Evolutionary conservation across 768 basidiomycete species (phyloP), one percentile per base, ranked within the genome.

Genomic region (Suillus lakei): DNA sequence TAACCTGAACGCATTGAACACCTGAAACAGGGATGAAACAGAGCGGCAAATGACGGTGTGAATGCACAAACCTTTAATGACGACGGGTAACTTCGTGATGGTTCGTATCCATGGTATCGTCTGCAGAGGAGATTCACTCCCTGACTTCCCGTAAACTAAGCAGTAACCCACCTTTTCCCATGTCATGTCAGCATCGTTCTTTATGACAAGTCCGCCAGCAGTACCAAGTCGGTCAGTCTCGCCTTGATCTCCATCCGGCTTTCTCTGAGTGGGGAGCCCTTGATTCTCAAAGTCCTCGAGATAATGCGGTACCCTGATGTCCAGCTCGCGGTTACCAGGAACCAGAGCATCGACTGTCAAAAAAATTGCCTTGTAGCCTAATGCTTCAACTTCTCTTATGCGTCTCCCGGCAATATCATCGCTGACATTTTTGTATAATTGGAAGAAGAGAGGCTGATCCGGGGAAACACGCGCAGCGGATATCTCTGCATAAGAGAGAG

Each of bases 341-440:
- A 91, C 87, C n/a, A 93, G 82, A 0, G 93, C 92, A 77, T 98
- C 96, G 3, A 97, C 95, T 2, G 96, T 98, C 62, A 98, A 81
- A 75, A 94, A 94, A 65, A 98, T 92, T 1, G 92, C 95, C 56
- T 90, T 93, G 77, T 91, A 96, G 0, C 94, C 93, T 4, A 92
- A 77, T 36, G 76, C 73, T 64, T 91, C 90, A 26, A 94, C 85
- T 59, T 92, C 88, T 54, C 84, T 82, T 18, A 98, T 84, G 34
- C 92, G 86, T 66, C 84, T 82, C 72, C 87, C 88, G 2, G 94
- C 93, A 41, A 83, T 81, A 16, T 77, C 71, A 64, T 93, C 85
- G 71, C 92, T 82, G 51, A 81, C 80, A 78, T 95, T 87, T 71
- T 97, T 92, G 80, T 98, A 97, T 16, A 98, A 80, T 73, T 94